These are phyloP conservation scores for Hevea brasiliensis DNA, from an alignment of 345 rosid species.

Conservation along the genomic window DNA sequence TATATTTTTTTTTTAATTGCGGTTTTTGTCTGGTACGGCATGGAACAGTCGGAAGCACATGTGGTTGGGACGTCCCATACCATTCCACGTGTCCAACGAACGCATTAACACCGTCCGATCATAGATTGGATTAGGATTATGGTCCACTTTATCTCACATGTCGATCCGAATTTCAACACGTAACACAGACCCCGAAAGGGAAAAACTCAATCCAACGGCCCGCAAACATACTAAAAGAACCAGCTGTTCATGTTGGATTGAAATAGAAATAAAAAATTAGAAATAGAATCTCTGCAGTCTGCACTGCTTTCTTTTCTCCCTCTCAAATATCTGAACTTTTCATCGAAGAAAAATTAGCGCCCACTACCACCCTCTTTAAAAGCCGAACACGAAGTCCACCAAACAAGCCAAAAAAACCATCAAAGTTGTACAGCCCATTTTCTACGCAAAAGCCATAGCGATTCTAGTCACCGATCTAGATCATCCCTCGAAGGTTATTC, in stretches of 20 bases:
- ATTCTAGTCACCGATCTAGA: constrained; percentile 27
- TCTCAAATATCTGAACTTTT: constrained; percentile 10
- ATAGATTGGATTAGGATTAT: constrained; percentile 11
- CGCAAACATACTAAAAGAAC: constrained; percentile 1
- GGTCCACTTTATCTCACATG: constrained; percentile 33
- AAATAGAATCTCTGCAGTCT: constrained; percentile 15
- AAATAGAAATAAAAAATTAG: constrained; percentile 4
- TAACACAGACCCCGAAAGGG: constrained; percentile 14
- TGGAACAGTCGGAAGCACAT: constrained; percentile 14
- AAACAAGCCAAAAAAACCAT: constrained; percentile 14
- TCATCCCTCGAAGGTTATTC: constrained; percentile 36
- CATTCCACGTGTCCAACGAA: constrained; percentile 19
- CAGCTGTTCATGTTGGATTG: constrained; percentile 24
- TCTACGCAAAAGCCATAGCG: constrained; percentile 23
- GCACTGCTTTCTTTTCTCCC: background rate
- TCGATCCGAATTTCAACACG: constrained; percentile 26
- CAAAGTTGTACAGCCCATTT: background rate
- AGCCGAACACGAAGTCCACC: background rate
- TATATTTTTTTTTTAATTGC: too few relatives aligned
- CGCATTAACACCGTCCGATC: constrained; percentile 30
- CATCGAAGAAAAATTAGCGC: background rate
- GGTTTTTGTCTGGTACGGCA: too few relatives aligned
- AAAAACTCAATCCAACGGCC: constrained; percentile 34
- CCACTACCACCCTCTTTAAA: background rate
- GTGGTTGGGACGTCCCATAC: constrained; percentile 6